These are phyloP conservation scores for Bothriochloa decipiens DNA, from an alignment of 176 grass and related monocot species.

Conservation along the genomic window DNA sequence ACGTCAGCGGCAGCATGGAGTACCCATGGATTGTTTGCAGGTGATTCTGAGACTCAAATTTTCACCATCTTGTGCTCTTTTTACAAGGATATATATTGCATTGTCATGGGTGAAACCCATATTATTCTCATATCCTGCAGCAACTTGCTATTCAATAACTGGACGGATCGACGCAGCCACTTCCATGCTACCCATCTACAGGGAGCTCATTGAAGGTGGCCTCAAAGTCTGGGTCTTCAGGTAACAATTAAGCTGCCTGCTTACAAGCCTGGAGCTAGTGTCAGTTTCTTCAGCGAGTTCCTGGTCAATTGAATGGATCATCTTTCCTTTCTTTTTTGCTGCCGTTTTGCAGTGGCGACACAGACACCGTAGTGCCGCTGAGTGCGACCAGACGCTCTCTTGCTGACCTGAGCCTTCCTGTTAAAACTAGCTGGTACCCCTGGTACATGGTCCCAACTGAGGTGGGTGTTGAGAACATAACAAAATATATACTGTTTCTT, in stretches of 20 bases:
- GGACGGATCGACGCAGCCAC: constrained; percentile 48
- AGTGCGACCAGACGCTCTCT: neutral
- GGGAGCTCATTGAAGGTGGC: constrained; percentile 52
- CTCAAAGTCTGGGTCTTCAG: constrained; percentile 66
- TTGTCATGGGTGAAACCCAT: too few species aligned
- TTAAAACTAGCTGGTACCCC: neutral
- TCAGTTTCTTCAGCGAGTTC: too few species aligned
- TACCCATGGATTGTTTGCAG: neutral
- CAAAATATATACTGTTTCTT: too few species aligned
- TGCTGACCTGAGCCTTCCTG: neutral
- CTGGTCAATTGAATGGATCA: too few species aligned
- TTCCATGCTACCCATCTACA: constrained; percentile 57
- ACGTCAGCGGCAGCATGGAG: neutral
- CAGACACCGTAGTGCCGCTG: neutral
- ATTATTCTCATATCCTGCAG: too few species aligned
- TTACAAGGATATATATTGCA: too few species aligned
- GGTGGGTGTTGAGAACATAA: too few species aligned
- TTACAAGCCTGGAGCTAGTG: too few species aligned
- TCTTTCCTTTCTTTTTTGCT: too few species aligned
- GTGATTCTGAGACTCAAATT: too few species aligned
- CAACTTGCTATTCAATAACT: constrained; percentile 24
- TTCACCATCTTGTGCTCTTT: too few species aligned
- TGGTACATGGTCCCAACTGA: neutral
- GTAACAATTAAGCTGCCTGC: neutral
- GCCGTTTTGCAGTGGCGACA: neutral